These are phyloP conservation scores for Dimargaris cristalligena DNA, from an alignment of 192 early-diverging fungal genomes.

Conservation along the genomic window DNA sequence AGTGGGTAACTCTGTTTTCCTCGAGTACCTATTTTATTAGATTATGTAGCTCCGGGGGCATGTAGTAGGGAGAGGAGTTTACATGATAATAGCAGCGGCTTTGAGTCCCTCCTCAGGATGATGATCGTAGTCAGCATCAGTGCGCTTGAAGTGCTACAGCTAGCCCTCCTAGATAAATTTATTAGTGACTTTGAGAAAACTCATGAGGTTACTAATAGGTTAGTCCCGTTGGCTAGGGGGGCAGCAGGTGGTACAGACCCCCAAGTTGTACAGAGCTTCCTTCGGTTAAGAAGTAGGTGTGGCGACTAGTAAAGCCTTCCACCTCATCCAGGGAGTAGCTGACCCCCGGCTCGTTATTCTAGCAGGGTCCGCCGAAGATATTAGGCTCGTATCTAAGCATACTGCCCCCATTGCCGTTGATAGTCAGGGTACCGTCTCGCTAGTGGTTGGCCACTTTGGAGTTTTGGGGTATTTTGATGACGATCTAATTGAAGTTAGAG, in stretches of 20 bases:
- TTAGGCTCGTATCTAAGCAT: conserved; percentile 60
- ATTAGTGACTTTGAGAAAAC: conserved; percentile 40
- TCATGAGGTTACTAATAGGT: conserved; percentile 42
- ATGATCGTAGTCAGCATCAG: conserved; percentile 53
- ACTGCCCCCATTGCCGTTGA: conserved; percentile 39
- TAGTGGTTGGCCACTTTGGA: conserved; percentile 45
- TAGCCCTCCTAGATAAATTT: conserved; percentile 49
- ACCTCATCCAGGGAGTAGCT: conserved; percentile 30
- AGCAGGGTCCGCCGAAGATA: conserved; percentile 36
- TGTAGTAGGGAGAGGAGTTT: too few relatives aligned
- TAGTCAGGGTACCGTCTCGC: conserved; percentile 53
- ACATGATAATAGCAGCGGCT: conserved; percentile 20
- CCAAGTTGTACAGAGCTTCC: conserved; percentile 51
- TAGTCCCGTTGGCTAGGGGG: conserved; percentile 40
- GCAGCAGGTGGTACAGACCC: conserved; percentile 46
- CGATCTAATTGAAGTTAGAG: conserved; percentile 60
- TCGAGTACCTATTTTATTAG: too few relatives aligned
- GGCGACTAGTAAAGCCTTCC: conserved; percentile 38
- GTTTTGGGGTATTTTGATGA: conserved; percentile 53
- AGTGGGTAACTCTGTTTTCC: too few relatives aligned
- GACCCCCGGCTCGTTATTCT: conserved; percentile 34
- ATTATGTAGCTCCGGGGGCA: too few relatives aligned
- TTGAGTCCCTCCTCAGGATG: conserved; percentile 46
- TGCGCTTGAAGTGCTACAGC: conserved; percentile 52
- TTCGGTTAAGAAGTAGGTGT: conserved; percentile 34